A percentile compares a stretch with the other conserved stretches of the same genome.
Evolutionary conservation across 371 early-diverging fungal genomes (phyloP).

Genomic region (Mortierella sp.): DNA sequence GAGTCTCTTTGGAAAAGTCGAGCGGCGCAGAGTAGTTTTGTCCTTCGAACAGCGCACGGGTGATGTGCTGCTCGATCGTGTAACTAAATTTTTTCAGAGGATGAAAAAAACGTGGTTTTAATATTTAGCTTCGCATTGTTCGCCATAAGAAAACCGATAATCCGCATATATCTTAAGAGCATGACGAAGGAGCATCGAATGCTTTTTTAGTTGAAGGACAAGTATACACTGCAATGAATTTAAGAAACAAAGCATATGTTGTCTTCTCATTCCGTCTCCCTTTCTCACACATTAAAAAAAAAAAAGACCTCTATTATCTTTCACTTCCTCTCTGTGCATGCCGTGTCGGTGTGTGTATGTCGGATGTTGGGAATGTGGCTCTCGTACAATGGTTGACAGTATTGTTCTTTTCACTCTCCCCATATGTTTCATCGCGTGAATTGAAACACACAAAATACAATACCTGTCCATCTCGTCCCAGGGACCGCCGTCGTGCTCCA

Average conservation of each 20-base stretch:
- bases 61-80: constrained; percentile 46
- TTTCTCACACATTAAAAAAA: no score
- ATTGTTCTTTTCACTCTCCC: background rate
- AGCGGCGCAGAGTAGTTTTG: constrained; percentile 55
- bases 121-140: constrained; percentile 7
- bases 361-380: background rate
- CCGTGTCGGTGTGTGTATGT: no score
- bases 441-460: background rate
- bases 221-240: no score
- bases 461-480: constrained; percentile 51
- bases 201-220: no score
- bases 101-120: constrained; percentile 22
- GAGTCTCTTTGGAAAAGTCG: constrained; percentile 34
- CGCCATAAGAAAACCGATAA: no score
- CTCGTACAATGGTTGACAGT: no score
- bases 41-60: constrained; percentile 43
- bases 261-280: no score
- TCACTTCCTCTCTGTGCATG: no score
- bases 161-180: no score
- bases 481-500: constrained; percentile 49
- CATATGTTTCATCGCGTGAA: constrained; percentile 1
- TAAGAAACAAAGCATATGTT: no score
- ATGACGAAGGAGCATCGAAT: no score
- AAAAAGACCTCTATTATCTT: no score
- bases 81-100: constrained; percentile 32